phyloP scores from a whole-genome alignment of 2,329 filamentous ascomycete species.

The Pseudopyrenochaeta lycopersici region DNA sequence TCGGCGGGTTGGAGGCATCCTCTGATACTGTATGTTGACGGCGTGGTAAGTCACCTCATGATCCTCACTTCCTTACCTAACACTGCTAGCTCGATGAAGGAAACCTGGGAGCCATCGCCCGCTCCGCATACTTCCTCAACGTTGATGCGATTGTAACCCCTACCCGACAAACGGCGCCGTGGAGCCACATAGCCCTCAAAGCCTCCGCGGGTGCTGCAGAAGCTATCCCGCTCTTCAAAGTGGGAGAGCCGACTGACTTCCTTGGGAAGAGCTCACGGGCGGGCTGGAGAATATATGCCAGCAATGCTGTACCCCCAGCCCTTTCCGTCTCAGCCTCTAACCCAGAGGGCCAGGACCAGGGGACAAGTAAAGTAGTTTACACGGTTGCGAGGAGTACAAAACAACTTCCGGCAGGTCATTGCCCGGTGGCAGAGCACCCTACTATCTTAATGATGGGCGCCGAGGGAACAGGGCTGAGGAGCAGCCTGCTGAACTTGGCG shows the following conservation, averaged over 20 bases:
- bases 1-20: slow-evolving; percentile 65
- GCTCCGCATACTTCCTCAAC: slow-evolving; percentile 90
- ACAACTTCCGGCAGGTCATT: slow-evolving; percentile 29
- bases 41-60: slow-evolving; percentile 58
- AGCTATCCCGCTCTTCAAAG: slow-evolving; percentile 75
- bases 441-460: slow-evolving; percentile 76
- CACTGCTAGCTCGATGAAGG: slow-evolving; percentile 73
- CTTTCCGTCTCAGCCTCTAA: background rate
- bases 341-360: slow-evolving; percentile 6
- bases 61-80: slow-evolving; percentile 31
- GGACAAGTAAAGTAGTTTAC: slow-evolving; percentile 41
- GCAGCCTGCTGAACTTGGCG: slow-evolving; percentile 60
- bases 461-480: slow-evolving; percentile 40
- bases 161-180: slow-evolving; percentile 71
- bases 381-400: slow-evolving; percentile 29
- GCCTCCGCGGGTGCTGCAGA: slow-evolving; percentile 89
- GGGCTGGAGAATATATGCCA: slow-evolving; percentile 87
- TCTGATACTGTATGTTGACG: slow-evolving; percentile 76
- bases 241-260: slow-evolving; percentile 74
- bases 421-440: slow-evolving; percentile 59
- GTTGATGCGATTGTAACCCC: slow-evolving; percentile 84
- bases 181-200: slow-evolving; percentile 83
- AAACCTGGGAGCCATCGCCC: slow-evolving; percentile 88
- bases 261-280: slow-evolving; percentile 71
- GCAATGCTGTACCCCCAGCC: slow-evolving; percentile 55